phyloP scores from a whole-genome alignment of 2,329 filamentous ascomycete species.

The Simplicillium sp. region DNA sequence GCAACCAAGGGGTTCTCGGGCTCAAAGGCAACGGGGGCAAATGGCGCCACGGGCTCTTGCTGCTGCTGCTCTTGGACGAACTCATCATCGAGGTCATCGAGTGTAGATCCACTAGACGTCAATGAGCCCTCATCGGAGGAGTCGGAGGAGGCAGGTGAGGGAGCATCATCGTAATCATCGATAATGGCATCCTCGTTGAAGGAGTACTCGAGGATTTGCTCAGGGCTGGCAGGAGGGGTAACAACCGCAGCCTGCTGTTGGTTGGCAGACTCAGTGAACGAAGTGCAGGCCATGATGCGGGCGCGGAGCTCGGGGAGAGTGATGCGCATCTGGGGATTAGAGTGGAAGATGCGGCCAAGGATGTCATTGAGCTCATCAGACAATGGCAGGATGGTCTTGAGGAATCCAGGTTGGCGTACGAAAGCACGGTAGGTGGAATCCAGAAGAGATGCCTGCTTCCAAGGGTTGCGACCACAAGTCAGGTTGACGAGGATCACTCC shows the following conservation, averaged over 20 bases:
- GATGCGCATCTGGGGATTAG: conserved; percentile 74
- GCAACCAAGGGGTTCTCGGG: conserved; percentile 32
- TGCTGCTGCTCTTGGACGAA: conserved; percentile 32
- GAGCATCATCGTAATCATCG: conserved; percentile 30
- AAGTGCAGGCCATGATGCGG: conserved; percentile 65
- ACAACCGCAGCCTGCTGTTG: conserved; percentile 16
- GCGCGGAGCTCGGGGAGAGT: conserved; percentile 69
- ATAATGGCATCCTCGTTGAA: conserved; percentile 34
- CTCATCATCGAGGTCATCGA: conserved; percentile 42
- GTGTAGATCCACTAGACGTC: conserved; percentile 41
- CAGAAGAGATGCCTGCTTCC: conserved; percentile 90
- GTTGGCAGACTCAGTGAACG: conserved; percentile 50
- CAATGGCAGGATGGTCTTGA: conserved; percentile 86
- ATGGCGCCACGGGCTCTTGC: conserved; percentile 27
- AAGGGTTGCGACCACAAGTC: conserved; percentile 95
- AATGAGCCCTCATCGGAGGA: conserved; percentile 46
- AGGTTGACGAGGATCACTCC: conserved; percentile 96
- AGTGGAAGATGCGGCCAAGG: conserved; percentile 77
- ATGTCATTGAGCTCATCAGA: conserved; percentile 86
- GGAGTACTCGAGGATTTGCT: conserved; percentile 35
- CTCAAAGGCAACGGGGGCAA: conserved; percentile 33
- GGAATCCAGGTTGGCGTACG: conserved; percentile 73
- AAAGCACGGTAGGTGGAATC: conserved; percentile 94
- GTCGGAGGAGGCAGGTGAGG: conserved; percentile 37
- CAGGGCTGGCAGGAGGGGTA: conserved; percentile 33